Conservation (phyloP, 75 land plant genomes). For the Cryptomeria japonica region DNA sequence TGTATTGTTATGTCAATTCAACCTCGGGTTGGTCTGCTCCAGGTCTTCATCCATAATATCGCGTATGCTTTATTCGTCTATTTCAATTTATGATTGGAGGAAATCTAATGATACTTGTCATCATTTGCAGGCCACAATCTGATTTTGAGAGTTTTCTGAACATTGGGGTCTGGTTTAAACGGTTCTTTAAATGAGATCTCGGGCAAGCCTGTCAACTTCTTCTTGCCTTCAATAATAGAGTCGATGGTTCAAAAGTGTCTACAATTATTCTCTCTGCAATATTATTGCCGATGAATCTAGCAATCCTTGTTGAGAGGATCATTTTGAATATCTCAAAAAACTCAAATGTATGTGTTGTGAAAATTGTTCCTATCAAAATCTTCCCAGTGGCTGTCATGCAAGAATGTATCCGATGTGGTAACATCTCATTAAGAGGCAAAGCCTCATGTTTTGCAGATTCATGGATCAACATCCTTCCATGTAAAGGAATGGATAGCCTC, state of each 20-base stretch:
- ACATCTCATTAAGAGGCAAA: not conserved
- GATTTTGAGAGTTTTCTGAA: slow-evolving; percentile 94
- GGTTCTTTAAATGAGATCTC: slow-evolving; percentile 37
- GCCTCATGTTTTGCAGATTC: not conserved
- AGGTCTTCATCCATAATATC: not conserved
- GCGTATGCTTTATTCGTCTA: not conserved
- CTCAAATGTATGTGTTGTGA: not conserved
- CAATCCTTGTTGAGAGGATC: not conserved
- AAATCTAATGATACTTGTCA: not conserved
- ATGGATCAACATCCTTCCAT: not conserved
- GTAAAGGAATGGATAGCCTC: not conserved
- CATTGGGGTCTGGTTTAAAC: slow-evolving; percentile 88
- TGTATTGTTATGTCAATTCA: not conserved
- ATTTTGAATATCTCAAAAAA: not conserved
- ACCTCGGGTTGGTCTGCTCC: not conserved
- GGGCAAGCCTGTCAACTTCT: not conserved
- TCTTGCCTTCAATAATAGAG: not conserved
- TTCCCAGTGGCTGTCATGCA: not conserved
- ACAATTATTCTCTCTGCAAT: not conserved
- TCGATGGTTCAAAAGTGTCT: not conserved
- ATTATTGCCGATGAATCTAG: not conserved
- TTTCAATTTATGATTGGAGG: slow-evolving; percentile 2
- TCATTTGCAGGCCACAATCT: slow-evolving; percentile 81
- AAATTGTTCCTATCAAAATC: not conserved
- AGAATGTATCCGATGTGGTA: not conserved